Conservation (phyloP, 371 early-diverging fungal species). For the Mortierella sp. region DNA sequence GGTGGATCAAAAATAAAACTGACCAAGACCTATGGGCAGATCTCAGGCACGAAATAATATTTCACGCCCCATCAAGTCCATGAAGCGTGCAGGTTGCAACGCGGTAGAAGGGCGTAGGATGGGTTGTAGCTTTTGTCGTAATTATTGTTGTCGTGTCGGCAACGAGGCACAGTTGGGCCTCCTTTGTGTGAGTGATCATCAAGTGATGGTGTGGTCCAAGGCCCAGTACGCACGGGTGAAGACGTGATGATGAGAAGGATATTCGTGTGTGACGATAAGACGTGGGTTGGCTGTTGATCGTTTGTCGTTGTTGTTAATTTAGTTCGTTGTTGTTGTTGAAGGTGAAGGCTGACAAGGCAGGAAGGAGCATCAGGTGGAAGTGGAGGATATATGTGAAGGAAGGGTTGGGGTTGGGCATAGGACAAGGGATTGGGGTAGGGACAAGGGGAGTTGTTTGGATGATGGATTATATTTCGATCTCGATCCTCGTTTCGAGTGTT, state of each 20-base stretch:
- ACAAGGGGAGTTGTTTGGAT: background rate
- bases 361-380: background rate
- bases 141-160: background rate
- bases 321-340: background rate
- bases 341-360: background rate
- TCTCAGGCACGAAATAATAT: conserved; percentile 11
- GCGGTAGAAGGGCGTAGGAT: background rate
- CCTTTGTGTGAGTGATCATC: background rate
- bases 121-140: background rate
- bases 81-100: background rate
- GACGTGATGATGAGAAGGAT: conserved; percentile 5
- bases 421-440: background rate
- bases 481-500: background rate
- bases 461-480: conserved; percentile 4
- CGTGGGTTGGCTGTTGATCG: background rate
- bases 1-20: background rate
- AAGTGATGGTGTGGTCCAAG: background rate
- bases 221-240: background rate
- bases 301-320: background rate
- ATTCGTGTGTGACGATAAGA: conserved; percentile 1
- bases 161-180: background rate
- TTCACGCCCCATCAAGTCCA: background rate
- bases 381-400: background rate
- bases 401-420: background rate
- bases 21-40: background rate